phyloP scores from a whole-genome alignment of 2,329 filamentous ascomycete genomes.

The Aspergillus felis region DNA sequence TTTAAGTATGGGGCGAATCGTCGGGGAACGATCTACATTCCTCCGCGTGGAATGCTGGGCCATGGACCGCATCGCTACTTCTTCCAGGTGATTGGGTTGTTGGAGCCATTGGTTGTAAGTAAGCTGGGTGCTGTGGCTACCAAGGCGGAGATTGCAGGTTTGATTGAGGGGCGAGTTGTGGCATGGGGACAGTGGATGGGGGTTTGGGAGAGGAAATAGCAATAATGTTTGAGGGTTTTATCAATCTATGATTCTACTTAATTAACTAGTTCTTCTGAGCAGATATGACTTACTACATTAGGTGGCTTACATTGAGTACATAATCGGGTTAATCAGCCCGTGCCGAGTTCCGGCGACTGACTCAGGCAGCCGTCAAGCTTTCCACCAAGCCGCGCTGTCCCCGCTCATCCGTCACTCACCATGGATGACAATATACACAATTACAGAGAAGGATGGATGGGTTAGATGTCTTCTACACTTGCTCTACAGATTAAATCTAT shows the following conservation, averaged over 20 bases:
- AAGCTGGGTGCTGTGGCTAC: constrained; percentile 38
- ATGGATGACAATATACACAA: neutral
- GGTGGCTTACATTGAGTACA: too few relatives aligned
- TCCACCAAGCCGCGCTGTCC: neutral
- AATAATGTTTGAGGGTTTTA: too few relatives aligned
- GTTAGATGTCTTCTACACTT: too few relatives aligned
- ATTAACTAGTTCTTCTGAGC: too few relatives aligned
- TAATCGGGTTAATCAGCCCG: too few relatives aligned
- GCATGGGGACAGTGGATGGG: constrained; percentile 51
- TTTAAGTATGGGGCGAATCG: constrained; percentile 48
- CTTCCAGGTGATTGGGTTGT: constrained; percentile 49
- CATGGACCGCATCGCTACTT: constrained; percentile 53
- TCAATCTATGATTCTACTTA: too few relatives aligned
- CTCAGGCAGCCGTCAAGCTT: neutral
- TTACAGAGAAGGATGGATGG: neutral
- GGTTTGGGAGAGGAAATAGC: constrained; percentile 39
- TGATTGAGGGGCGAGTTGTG: constrained; percentile 47
- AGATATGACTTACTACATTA: too few relatives aligned
- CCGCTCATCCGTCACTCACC: too few relatives aligned
- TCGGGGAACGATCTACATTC: constrained; percentile 41
- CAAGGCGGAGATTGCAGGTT: constrained; percentile 41
- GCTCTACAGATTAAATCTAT: neutral
- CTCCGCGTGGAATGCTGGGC: constrained; percentile 47
- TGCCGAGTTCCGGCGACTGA: neutral
- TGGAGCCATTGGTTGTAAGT: constrained; percentile 38